phyloP scores from a whole-genome alignment of 495 filamentous ascomycete species.

The Talaromyces adpressus region DNA sequence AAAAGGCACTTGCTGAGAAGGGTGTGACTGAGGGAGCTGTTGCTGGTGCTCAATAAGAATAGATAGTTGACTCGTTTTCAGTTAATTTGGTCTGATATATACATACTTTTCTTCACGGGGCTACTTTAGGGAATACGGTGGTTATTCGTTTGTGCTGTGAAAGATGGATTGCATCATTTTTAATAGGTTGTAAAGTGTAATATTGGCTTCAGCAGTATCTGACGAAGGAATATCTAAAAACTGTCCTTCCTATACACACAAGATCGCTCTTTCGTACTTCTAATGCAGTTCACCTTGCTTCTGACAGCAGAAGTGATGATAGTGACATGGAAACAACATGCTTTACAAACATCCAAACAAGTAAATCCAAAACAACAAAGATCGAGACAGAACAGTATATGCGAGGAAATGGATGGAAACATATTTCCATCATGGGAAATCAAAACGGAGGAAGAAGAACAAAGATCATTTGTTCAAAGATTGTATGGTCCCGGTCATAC shows the following conservation, averaged over 20 bases:
- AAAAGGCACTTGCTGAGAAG: constrained; percentile 20
- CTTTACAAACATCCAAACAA: neutral
- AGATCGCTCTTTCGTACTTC: neutral
- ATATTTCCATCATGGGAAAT: neutral
- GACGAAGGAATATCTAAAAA: neutral
- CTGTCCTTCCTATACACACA: neutral
- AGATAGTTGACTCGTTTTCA: neutral
- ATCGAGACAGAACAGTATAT: neutral
- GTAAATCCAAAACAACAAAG: neutral
- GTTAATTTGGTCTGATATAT: neutral
- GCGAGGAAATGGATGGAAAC: neutral
- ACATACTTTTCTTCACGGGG: neutral
- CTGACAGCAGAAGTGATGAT: constrained; percentile 3
- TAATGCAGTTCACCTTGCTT: constrained; percentile 11
- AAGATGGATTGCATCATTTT: no score
- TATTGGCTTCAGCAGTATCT: neutral
- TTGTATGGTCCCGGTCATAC: constrained; percentile 15
- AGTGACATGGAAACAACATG: neutral
- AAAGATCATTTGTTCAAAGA: neutral
- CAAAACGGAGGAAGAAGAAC: neutral
- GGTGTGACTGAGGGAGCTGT: constrained; percentile 13
- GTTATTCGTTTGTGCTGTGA: no score
- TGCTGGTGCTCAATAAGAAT: neutral
- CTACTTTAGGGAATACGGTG: no score
- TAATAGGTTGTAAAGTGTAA: no score